These are phyloP conservation scores for Perkinsela sp. DNA, from an alignment of 208 protist genomes.

Conservation along the genomic window DNA sequence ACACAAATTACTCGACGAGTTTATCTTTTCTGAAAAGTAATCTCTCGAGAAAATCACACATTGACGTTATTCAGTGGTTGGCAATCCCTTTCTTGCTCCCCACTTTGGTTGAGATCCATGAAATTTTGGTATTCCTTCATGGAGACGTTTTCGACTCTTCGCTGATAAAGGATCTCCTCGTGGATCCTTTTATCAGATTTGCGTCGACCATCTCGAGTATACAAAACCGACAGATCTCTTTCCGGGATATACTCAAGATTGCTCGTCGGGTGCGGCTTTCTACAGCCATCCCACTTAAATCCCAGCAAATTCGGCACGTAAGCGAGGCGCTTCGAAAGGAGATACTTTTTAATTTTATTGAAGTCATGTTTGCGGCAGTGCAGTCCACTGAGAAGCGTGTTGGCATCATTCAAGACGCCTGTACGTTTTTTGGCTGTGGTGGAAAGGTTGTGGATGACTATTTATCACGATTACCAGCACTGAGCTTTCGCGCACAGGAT, in stretches of 20 bases:
- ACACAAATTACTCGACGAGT: conserved; percentile 22
- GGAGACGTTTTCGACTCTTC: neutral
- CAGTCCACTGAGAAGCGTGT: conserved; percentile 5
- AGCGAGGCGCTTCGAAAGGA: neutral
- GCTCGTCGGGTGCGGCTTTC: neutral
- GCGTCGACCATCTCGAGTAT: neutral
- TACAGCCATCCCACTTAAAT: neutral
- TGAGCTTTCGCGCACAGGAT: conserved; percentile 17
- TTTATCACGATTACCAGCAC: conserved; percentile 9
- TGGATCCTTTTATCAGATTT: neutral
- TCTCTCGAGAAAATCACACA: conserved; percentile 1
- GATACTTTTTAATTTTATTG: neutral
- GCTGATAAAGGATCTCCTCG: neutral
- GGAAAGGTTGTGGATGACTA: conserved; percentile 16
- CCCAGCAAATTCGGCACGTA: neutral
- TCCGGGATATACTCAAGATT: neutral
- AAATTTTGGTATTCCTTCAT: neutral
- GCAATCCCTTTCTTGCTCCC: neutral
- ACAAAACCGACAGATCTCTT: neutral
- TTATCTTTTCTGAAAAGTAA: conserved; percentile 15
- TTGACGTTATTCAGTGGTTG: conserved; percentile 6
- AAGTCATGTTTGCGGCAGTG: neutral
- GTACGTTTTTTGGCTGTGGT: conserved; percentile 28
- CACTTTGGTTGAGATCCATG: neutral
- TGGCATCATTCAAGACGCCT: conserved; percentile 37